Evolutionary conservation across 495 filamentous ascomycete genomes (phyloP), one percentile per base, ranked within the genome.

Genomic region (Hypoxylon cercidicola): DNA sequence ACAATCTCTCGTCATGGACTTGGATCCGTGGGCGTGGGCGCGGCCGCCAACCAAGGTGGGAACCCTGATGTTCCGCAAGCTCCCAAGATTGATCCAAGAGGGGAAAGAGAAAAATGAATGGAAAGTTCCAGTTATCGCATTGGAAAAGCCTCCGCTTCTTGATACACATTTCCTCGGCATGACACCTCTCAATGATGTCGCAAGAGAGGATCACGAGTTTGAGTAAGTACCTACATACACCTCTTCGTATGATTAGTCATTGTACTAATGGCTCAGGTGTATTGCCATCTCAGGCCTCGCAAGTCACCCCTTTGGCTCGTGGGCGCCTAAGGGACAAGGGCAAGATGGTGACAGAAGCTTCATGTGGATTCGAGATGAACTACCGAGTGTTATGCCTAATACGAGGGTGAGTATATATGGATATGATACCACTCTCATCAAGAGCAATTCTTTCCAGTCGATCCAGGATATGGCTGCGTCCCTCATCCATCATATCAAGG

Each of bases 281-380:
- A 66, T 70, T n/a, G 62, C 57, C 11, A 66, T 70, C 44, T 66
- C 67, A n/a, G 67, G 67, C 8, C 39, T 70, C 16, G 56, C 62
- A 18, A 70, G 68, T 16, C 68, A 70, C 18, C 63, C 68, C 1
- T 64, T 70, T 28, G 68, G 68, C 11, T 70, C 68, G 5, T 70
- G 68, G 68, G 63, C 66, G 35, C 58, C 63, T 16, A 59, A n/a
- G n/a, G n/a, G n/a, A n/a, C n/a, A 64, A 30, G 55, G 63, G 3
- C 18, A n/a, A 15, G 54, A 28, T 9, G 3, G 10, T 12, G 34
- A 66, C 21, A 70, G 61, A 35, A 60, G 47, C 1, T 70, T 67
- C 45, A 70, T 70, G 68, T 63, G 60, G 60, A 48, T 63, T 25
- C 60, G 60, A 7, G 60, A 63, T 43, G 21, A 20, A 4, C 20